These are phyloP conservation scores for Leishmania arabica DNA, from an alignment of 208 protist genomes.

Conservation along the genomic window DNA sequence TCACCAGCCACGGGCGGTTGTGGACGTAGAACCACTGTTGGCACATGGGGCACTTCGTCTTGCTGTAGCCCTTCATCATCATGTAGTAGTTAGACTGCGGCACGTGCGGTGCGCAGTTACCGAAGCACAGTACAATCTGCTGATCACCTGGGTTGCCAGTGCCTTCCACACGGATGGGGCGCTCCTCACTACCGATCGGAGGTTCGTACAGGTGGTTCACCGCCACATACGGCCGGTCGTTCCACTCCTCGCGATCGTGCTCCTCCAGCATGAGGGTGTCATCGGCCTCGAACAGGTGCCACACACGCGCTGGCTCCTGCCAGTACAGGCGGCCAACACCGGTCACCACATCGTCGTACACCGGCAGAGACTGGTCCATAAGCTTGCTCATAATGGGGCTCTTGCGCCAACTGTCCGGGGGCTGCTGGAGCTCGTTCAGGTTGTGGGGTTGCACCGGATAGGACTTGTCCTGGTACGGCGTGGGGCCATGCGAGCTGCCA, in stretches of 20 bases:
- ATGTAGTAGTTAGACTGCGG: constrained; percentile 92
- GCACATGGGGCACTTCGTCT: constrained; percentile 90
- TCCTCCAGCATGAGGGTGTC: constrained; percentile 92
- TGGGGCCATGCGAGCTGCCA: constrained; percentile 52
- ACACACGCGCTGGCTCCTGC: constrained; percentile 88
- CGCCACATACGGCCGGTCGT: constrained; percentile 85
- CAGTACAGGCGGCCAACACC: constrained; percentile 82
- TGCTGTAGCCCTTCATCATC: constrained; percentile 92
- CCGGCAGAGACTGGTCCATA: constrained; percentile 84
- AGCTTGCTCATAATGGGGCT: constrained; percentile 90
- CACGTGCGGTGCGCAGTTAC: constrained; percentile 90
- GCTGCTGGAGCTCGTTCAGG: constrained; percentile 79
- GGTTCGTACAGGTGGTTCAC: constrained; percentile 92
- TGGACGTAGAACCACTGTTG: constrained; percentile 92
- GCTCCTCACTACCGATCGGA: constrained; percentile 86
- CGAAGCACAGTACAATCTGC: constrained; percentile 87
- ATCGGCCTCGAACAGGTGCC: constrained; percentile 88
- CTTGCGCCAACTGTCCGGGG: constrained; percentile 82
- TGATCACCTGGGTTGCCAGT: constrained; percentile 86
- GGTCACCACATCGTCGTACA: constrained; percentile 88
- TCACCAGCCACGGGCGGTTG: constrained; percentile 90
- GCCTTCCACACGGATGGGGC: constrained; percentile 84
- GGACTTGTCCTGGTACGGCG: constrained; percentile 82
- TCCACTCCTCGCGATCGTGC: constrained; percentile 92
- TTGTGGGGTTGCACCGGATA: constrained; percentile 86